A percentile compares a stretch with the other conserved stretches of the same genome.
These are phyloP conservation scores for Hura crepitans DNA, from an alignment of 441 rosid species.

Conservation along the genomic window DNA sequence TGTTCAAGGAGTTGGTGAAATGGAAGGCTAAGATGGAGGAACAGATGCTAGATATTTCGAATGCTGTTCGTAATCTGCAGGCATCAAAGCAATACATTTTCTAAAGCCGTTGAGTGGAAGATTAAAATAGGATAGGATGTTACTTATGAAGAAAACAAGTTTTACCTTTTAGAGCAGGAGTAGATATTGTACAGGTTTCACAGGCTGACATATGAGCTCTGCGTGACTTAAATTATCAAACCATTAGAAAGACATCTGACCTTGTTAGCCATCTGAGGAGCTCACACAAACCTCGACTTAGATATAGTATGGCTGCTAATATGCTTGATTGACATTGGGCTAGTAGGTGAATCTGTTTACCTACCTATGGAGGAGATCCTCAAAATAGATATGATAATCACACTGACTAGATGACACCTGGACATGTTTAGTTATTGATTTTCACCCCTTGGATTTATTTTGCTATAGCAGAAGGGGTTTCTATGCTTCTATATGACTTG, in stretches of 20 bases:
- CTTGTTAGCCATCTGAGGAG: constrained; percentile 2
- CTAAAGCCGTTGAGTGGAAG: constrained; percentile 12
- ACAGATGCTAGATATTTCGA: constrained; percentile 54
- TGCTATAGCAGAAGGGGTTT: background rate
- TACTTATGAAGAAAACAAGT: constrained; percentile 19
- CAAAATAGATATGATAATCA: background rate
- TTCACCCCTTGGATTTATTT: background rate
- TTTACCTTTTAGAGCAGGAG: constrained; percentile 7
- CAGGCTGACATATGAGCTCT: constrained; percentile 17
- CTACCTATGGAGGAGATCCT: background rate
- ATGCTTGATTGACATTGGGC: background rate
- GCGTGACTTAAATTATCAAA: background rate
- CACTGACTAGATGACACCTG: background rate
- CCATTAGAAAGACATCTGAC: constrained; percentile 4
- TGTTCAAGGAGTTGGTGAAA: constrained; percentile 53
- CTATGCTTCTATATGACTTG: background rate
- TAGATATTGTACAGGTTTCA: constrained; percentile 46
- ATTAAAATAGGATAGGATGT: constrained; percentile 26
- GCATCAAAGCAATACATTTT: constrained; percentile 33
- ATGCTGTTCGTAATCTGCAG: constrained; percentile 47
- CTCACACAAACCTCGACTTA: constrained; percentile 4
- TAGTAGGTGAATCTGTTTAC: background rate
- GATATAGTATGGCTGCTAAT: background rate
- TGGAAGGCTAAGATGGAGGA: constrained; percentile 79
- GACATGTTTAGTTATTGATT: background rate